These are phyloP conservation scores for Linum lewisii DNA, from an alignment of 345 rosid genomes.

Conservation along the genomic window DNA sequence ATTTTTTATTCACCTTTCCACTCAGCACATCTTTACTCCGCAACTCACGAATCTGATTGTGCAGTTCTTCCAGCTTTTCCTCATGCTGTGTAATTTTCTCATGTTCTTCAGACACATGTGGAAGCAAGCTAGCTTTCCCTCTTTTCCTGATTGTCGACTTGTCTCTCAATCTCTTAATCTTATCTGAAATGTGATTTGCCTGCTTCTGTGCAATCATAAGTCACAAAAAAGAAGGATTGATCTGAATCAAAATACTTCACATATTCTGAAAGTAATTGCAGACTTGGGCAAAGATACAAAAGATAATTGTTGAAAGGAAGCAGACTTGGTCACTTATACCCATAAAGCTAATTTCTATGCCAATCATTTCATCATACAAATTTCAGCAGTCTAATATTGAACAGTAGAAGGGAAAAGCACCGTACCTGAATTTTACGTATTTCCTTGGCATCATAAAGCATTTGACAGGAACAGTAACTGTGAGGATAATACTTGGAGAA, in stretches of 20 bases:
- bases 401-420: background rate
- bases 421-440: slow-evolving; percentile 55
- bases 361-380: background rate
- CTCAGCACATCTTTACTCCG: slow-evolving; percentile 45
- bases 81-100: slow-evolving; percentile 27
- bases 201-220: slow-evolving; percentile 35
- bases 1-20: slow-evolving; percentile 40
- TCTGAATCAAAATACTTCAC: background rate
- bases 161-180: slow-evolving; percentile 36
- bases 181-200: slow-evolving; percentile 38
- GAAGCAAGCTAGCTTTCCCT: slow-evolving; percentile 23
- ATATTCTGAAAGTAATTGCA: background rate
- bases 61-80: slow-evolving; percentile 58
- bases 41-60: slow-evolving; percentile 39
- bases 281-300: background rate
- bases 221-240: background rate
- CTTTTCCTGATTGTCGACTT: slow-evolving; percentile 17
- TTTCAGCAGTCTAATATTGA: background rate
- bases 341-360: background rate
- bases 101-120: slow-evolving; percentile 22
- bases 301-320: background rate
- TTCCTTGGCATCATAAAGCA: slow-evolving; percentile 55
- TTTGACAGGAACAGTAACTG: slow-evolving; percentile 55
- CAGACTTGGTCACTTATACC: background rate
- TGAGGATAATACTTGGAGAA: slow-evolving; percentile 60